Evolutionary conservation across 176 grass and related monocot genomes (phyloP), one percentile per base, ranked within the genome.

Genomic region (Puya raimondii): DNA sequence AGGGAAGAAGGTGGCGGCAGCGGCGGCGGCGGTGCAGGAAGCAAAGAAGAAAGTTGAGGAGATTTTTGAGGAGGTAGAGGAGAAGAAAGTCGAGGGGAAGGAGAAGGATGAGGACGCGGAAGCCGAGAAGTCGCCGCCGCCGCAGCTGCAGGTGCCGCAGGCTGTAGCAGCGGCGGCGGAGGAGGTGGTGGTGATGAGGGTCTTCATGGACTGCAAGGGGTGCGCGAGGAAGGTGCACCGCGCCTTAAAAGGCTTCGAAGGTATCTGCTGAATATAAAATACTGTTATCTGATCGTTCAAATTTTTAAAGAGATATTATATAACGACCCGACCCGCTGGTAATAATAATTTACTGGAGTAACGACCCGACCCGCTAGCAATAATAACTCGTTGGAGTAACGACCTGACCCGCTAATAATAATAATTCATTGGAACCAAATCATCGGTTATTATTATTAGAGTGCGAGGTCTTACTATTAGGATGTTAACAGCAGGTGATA

Each of bases 121-220:
- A 18, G 57, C 2, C 4, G 65, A 23, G 29, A 72, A 64, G 56
- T 57, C 13, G 11, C 63, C 52, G 29, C 23, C 51, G 22, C 49
- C 18, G 10, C 71, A 18, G 18, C 48, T 67, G 68, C 53, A 72
- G 65, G 17, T 33, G 59, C 51, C 64, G 51, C 74, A 33, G 11
- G 20, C 70, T 12, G 17, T 72, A 2, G 78, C 73, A 0, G 70
- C 65, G 2, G 70, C 75, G 70, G 75, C 68, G 72, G 73, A 78
- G 74, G 86, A 84, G 78, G 86, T 81, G 78, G 51, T 88, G 64
- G 86, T 84, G 52, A 84, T 84, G 81, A 67, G 65, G 51, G 86
- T 84, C 42, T 73, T 73, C 78, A 88, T 88, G 86, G 74, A 88
- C 70, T 88, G 86, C 77, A 70, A 78, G 70, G 86, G 81, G 0